phyloP scores from a whole-genome alignment of 768 basidiomycete species.

The Lentinula guzmanii region DNA sequence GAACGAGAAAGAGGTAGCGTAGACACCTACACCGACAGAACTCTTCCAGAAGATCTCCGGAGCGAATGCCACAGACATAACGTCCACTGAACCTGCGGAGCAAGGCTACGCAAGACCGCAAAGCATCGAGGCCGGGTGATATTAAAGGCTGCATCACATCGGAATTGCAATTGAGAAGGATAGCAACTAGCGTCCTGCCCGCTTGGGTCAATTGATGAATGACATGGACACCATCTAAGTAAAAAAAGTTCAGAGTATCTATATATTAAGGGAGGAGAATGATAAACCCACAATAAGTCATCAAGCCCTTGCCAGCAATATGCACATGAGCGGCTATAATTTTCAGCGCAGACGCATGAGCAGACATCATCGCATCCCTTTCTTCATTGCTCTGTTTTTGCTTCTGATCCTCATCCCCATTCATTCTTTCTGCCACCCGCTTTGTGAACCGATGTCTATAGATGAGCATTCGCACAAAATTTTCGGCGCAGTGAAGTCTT shows the following conservation, averaged over 20 bases:
- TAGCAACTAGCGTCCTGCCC: slow-evolving; percentile 83
- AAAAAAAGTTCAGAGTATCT: background rate
- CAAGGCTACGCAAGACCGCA: slow-evolving; percentile 85
- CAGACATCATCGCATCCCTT: slow-evolving; percentile 69
- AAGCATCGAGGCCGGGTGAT: slow-evolving; percentile 75
- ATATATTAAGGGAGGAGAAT: background rate
- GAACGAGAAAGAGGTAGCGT: slow-evolving; percentile 1
- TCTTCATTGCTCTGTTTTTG: slow-evolving; percentile 54
- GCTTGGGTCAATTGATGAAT: slow-evolving; percentile 95
- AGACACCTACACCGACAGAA: slow-evolving; percentile 71
- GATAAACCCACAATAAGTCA: slow-evolving; percentile 82
- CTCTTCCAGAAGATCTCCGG: slow-evolving; percentile 91
- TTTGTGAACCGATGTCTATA: slow-evolving; percentile 84
- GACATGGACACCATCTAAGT: slow-evolving; percentile 84
- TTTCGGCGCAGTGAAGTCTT: slow-evolving; percentile 80
- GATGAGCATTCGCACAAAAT: slow-evolving; percentile 82
- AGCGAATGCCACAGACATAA: slow-evolving; percentile 87
- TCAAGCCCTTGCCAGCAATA: slow-evolving; percentile 80
- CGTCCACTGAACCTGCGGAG: slow-evolving; percentile 84
- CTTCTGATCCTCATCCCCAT: slow-evolving; percentile 36
- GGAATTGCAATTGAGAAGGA: slow-evolving; percentile 84
- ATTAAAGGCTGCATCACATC: slow-evolving; percentile 71
- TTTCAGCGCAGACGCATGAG: slow-evolving; percentile 73
- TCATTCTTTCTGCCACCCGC: slow-evolving; percentile 63
- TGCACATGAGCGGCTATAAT: slow-evolving; percentile 81